These are phyloP conservation scores for Apiospora koreana DNA, from an alignment of 2,329 filamentous ascomycete genomes.

Conservation along the genomic window DNA sequence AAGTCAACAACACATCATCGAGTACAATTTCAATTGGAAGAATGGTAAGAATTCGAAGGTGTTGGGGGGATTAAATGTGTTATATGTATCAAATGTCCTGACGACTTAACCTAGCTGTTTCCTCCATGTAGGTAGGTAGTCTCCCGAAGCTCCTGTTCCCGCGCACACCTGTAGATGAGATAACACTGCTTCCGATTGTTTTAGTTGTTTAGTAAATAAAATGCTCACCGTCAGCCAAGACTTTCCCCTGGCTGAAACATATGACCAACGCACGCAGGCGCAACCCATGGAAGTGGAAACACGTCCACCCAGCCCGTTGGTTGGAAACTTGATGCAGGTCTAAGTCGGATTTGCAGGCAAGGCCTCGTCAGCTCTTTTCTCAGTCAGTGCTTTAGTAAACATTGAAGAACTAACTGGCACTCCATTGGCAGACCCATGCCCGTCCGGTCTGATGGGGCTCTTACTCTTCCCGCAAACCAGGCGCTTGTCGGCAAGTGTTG, in stretches of 20 bases:
- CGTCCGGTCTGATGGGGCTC: background rate
- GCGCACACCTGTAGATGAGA: too few relatives aligned
- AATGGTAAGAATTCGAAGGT: too few relatives aligned
- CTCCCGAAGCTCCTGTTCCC: too few relatives aligned
- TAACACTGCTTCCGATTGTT: too few relatives aligned
- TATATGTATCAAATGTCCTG: too few relatives aligned
- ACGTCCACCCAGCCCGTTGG: constrained; percentile 1
- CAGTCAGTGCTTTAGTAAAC: too few relatives aligned
- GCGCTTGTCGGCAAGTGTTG: too few relatives aligned
- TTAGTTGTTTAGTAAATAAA: background rate
- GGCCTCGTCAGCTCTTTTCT: background rate
- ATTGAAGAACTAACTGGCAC: too few relatives aligned
- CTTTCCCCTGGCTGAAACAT: background rate
- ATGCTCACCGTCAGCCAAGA: background rate
- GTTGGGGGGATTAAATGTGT: too few relatives aligned
- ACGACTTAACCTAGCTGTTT: background rate
- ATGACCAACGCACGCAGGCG: background rate
- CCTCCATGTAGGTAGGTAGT: too few relatives aligned
- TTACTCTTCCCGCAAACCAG: background rate
- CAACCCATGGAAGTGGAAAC: background rate
- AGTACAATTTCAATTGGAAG: too few relatives aligned
- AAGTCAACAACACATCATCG: too few relatives aligned
- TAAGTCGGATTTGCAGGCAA: background rate
- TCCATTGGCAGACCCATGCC: background rate
- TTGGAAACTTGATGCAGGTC: background rate